Percentiles rank a stretch among this genome's conserved stretches.
Evolutionary conservation across 345 rosid species (phyloP).

Genomic region (Gossypium raimondii): DNA sequence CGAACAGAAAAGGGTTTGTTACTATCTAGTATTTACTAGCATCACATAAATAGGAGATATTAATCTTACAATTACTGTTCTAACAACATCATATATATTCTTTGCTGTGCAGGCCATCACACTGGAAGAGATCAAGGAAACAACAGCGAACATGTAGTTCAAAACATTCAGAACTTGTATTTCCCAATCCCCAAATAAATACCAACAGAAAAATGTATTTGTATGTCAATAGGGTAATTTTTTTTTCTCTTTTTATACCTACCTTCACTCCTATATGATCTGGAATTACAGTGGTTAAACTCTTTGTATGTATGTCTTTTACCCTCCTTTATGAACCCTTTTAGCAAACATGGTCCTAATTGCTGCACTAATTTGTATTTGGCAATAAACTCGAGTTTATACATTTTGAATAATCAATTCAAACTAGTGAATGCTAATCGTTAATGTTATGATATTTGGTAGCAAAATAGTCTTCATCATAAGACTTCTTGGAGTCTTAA

Average conservation of each 20-base stretch:
- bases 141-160: constrained; percentile 38
- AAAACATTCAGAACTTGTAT: constrained; percentile 13
- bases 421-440: not conserved
- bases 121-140: constrained; percentile 69
- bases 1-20: too few species aligned
- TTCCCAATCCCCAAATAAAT: constrained; percentile 4
- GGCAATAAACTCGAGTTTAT: not conserved
- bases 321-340: not conserved
- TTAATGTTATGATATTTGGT: not conserved
- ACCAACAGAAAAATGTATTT: not conserved
- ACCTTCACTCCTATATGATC: not conserved
- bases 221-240: constrained; percentile 5
- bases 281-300: too few species aligned
- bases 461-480: not conserved
- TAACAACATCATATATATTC: not conserved
- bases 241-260: too few species aligned
- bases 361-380: not conserved
- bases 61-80: not conserved
- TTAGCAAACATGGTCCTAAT: not conserved
- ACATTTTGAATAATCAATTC: not conserved
- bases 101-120: constrained; percentile 54
- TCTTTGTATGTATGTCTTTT: not conserved
- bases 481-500: not conserved
- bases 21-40: not conserved
- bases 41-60: not conserved